These are phyloP conservation scores for Botryotinia convoluta DNA, from an alignment of 2,329 filamentous ascomycete genomes.

Conservation along the genomic window DNA sequence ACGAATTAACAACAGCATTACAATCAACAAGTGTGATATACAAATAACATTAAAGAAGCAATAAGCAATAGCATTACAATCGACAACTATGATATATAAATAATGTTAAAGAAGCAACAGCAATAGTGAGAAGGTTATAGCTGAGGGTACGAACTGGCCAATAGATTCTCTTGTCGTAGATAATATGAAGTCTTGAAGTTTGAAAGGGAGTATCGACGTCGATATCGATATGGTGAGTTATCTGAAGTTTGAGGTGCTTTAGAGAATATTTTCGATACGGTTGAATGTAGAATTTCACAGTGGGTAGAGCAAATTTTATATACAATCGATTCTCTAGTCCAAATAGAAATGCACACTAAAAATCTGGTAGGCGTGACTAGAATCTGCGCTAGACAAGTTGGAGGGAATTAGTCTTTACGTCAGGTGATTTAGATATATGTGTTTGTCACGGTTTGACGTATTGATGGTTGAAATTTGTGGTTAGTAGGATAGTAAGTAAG, in stretches of 20 bases:
- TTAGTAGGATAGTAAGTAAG: not conserved
- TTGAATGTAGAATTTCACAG: too few relatives aligned
- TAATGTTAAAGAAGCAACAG: too few relatives aligned
- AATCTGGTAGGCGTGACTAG: not conserved
- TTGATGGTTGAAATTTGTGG: too few relatives aligned
- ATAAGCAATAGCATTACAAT: not conserved
- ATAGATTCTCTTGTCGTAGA: not conserved
- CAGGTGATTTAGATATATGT: not conserved
- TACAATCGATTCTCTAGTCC: too few relatives aligned
- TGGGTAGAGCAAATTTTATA: too few relatives aligned
- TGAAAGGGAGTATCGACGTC: not conserved
- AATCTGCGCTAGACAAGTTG: not conserved
- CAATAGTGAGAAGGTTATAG: not conserved
- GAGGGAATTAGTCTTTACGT: too few relatives aligned
- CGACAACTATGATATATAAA: not conserved
- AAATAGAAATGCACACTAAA: not conserved
- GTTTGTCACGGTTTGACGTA: fast-evolving
- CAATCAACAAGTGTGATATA: not conserved
- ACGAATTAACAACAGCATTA: not conserved
- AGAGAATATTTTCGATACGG: not conserved
- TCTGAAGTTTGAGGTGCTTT: not conserved
- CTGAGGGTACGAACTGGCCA: fast-evolving
- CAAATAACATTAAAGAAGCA: not conserved
- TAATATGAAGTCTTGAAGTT: not conserved
- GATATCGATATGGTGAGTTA: not conserved